Evolutionary conservation across 2,329 filamentous ascomycete species (phyloP).

Genomic region (Scytalidium sp.): DNA sequence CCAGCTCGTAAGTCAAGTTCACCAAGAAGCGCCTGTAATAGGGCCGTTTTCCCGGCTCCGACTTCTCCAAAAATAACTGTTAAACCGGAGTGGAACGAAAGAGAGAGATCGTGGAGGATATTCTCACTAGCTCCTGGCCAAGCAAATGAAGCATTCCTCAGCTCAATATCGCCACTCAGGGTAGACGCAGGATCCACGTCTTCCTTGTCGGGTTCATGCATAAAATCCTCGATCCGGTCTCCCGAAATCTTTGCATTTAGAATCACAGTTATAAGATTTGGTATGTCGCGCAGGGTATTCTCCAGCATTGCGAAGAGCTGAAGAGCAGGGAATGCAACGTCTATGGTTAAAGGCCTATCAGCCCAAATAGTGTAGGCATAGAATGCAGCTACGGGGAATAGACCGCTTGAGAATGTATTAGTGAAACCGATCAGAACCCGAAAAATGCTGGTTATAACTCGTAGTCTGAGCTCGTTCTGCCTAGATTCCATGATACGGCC

Average conservation of each 20-base stretch:
- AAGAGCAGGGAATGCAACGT: constrained; percentile 83
- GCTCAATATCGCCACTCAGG: constrained; percentile 33
- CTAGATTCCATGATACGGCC: constrained; percentile 65
- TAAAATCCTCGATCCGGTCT: constrained; percentile 78
- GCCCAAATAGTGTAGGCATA: constrained; percentile 76
- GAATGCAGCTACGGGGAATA: constrained; percentile 80
- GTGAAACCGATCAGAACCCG: constrained; percentile 61
- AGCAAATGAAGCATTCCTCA: constrained; percentile 68
- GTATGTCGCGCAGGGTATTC: constrained; percentile 69
- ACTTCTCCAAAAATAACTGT: constrained; percentile 63
- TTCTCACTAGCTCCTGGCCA: constrained; percentile 68
- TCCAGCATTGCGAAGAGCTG: constrained; percentile 78
- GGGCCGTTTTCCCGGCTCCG: constrained; percentile 57
- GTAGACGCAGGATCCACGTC: constrained; percentile 34
- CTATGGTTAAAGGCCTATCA: constrained; percentile 65
- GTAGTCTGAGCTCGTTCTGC: constrained; percentile 62
- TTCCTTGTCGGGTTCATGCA: constrained; percentile 78
- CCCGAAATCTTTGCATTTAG: constrained; percentile 84
- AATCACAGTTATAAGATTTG: constrained; percentile 69
- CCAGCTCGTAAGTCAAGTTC: constrained; percentile 24
- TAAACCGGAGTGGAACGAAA: constrained; percentile 53
- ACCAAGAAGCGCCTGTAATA: constrained; percentile 27
- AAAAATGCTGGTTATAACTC: constrained; percentile 63
- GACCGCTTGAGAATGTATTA: constrained; percentile 67
- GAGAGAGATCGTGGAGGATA: constrained; percentile 50